phyloP scores from a whole-genome alignment of 75 land plant species.

The Pinus taeda region DNA sequence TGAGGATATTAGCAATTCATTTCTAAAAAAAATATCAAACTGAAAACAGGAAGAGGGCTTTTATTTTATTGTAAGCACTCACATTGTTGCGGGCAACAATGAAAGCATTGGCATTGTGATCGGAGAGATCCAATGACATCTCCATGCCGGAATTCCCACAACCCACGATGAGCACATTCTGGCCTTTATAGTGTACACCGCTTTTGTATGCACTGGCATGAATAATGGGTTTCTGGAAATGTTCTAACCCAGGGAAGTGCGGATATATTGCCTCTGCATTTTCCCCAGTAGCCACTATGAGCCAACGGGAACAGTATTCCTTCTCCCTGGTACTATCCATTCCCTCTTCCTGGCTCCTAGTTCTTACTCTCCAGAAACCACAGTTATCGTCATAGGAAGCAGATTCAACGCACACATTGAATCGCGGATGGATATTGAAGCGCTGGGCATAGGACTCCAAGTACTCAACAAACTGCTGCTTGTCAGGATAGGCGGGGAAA shows the following conservation, averaged over 20 bases:
- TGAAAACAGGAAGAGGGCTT: too few relatives aligned
- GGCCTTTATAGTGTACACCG: slow-evolving; percentile 34
- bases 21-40: too few relatives aligned
- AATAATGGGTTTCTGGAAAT: slow-evolving; percentile 25
- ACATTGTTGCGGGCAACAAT: slow-evolving; percentile 43
- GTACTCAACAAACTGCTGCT: slow-evolving; percentile 41
- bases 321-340: not conserved
- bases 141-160: slow-evolving; percentile 85
- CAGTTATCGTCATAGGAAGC: slow-evolving; percentile 19
- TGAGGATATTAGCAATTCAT: too few relatives aligned
- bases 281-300: slow-evolving; percentile 71
- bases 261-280: slow-evolving; percentile 52
- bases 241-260: slow-evolving; percentile 15
- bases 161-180: slow-evolving; percentile 68
- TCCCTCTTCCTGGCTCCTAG: not conserved
- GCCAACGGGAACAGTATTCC: slow-evolving; percentile 28
- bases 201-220: slow-evolving; percentile 54
- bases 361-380: slow-evolving; percentile 19
- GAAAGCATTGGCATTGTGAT: slow-evolving; percentile 30
- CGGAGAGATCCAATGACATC: slow-evolving; percentile 44
- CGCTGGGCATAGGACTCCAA: slow-evolving; percentile 25
- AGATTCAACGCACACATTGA: slow-evolving; percentile 27
- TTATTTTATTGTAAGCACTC: slow-evolving; percentile 1
- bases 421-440: slow-evolving; percentile 29
- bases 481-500: slow-evolving; percentile 65